phyloP scores from a whole-genome alignment of 2,329 filamentous ascomycete genomes.

The Pseudogymnoascus sp. region DNA sequence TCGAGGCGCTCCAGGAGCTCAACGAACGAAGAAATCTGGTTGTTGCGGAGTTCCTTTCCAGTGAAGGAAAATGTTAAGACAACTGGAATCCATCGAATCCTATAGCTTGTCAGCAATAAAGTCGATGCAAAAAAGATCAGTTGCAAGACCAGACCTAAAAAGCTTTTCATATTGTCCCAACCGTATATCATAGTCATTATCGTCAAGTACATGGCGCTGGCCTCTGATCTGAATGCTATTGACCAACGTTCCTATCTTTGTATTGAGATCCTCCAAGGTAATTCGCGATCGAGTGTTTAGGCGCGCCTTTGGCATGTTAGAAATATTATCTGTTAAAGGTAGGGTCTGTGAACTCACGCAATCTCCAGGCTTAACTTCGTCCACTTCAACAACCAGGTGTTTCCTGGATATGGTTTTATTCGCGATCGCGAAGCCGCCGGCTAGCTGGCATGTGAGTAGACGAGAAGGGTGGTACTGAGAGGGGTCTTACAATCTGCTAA shows the following conservation, averaged over 20 bases:
- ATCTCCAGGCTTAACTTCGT: conserved; percentile 55
- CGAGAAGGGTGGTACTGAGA: background rate
- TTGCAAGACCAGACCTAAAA: conserved; percentile 42
- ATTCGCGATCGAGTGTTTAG: conserved; percentile 52
- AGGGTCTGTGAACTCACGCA: conserved; percentile 46
- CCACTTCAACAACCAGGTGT: conserved; percentile 73
- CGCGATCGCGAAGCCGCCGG: conserved; percentile 60
- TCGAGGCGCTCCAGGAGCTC: conserved; percentile 73
- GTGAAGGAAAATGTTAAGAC: conserved; percentile 77
- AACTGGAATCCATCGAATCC: conserved; percentile 70
- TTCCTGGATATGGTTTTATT: conserved; percentile 82
- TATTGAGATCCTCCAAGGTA: conserved; percentile 69
- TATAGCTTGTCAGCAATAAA: conserved; percentile 29
- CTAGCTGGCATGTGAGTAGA: conserved; percentile 33
- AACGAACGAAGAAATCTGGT: conserved; percentile 55
- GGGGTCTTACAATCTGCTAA: conserved; percentile 50
- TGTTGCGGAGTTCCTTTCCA: conserved; percentile 59
- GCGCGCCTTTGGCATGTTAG: conserved; percentile 17
- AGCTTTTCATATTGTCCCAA: conserved; percentile 63
- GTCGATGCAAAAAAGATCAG: background rate
- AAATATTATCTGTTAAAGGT: background rate
- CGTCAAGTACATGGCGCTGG: conserved; percentile 47
- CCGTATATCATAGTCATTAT: conserved; percentile 55
- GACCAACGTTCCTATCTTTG: conserved; percentile 74
- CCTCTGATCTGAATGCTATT: conserved; percentile 66